Conservation (phyloP, 768 basidiomycete species). For the Leccinum imitatum region DNA sequence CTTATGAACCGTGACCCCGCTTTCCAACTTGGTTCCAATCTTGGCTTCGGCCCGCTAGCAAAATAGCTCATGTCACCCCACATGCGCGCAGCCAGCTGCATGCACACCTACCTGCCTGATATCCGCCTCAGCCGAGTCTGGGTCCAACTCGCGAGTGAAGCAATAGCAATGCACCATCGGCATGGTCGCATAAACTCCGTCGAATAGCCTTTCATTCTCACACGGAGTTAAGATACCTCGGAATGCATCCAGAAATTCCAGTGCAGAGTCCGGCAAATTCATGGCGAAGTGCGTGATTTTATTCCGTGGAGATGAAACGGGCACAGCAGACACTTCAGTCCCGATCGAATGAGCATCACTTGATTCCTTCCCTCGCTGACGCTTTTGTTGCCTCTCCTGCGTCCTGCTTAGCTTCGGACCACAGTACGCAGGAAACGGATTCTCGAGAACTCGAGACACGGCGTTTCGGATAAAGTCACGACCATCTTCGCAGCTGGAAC, state of each 20-base stretch:
- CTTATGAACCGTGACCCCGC: constrained; percentile 57
- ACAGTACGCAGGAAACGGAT: constrained; percentile 64
- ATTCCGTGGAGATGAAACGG: constrained; percentile 40
- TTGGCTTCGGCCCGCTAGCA: constrained; percentile 68
- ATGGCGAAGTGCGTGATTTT: constrained; percentile 89
- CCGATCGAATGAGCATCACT: not conserved
- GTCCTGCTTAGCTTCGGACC: constrained; percentile 39
- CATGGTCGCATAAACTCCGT: constrained; percentile 52
- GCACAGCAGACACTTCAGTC: constrained; percentile 8
- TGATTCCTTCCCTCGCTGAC: constrained; percentile 32
- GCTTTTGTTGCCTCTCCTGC: constrained; percentile 47
- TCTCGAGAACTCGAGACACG: constrained; percentile 49
- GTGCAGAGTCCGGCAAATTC: constrained; percentile 94
- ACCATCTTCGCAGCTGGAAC: constrained; percentile 81
- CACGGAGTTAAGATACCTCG: constrained; percentile 59
- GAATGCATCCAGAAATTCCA: constrained; percentile 88
- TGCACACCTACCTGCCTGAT: constrained; percentile 67
- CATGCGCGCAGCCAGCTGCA: constrained; percentile 2
- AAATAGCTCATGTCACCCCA: constrained; percentile 19
- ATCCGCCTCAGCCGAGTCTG: constrained; percentile 66
- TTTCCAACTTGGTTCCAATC: constrained; percentile 54
- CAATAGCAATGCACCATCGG: constrained; percentile 96
- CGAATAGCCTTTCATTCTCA: constrained; percentile 41
- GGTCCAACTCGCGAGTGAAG: constrained; percentile 85
- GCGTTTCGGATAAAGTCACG: constrained; percentile 75